Base-by-base conservation (phyloP, 805 yeast species). In the Barnettozyma vustinii region DNA sequence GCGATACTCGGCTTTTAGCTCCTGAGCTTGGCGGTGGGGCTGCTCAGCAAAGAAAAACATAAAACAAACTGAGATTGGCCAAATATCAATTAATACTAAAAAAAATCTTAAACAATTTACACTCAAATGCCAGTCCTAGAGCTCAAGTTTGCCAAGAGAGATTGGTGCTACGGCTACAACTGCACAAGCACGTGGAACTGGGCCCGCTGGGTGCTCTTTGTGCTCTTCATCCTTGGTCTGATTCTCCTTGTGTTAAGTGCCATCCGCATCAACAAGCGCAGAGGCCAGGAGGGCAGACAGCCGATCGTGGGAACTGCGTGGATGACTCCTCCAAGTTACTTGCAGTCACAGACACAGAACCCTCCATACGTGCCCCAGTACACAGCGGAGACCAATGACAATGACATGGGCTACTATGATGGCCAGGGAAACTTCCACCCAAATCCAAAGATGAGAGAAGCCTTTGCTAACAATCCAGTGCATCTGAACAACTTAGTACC, bases 301-400 rank as follows among this genome's bases (percentile, higher is more conserved):
- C 96, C 96, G 0, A 70, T 87, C 1, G 69, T 77, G 51, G 92
- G 92, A 9, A 86, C 94, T 1, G 78, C 86, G 10, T 86, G 95
- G 95, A 79, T 89, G 70, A 84, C 94, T 0, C 96, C 96, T 7
- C 91, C 89, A 3, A 74, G 80, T n/a, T 85, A 87, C 57, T 57
- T 66, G 68, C 69, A 50, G 39, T 55, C 52, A 13, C 64, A 49
- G 49, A 62, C 62, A 37, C 66, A 71, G 9, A 77, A 75, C 42
- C 75, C 76, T 2, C 77, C 77, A 1, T 80, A 72, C 55, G 87
- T 84, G 1, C 95, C 95, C 0, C 74, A 83, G 2, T 86, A 86
- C 54, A 78, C 89, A 0, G 86, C 70, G 12, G 66, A 71, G 15
- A 81, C 90, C 0, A 82, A 81, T 53, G 87, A 82, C 26, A 73